Percentiles rank a stretch among this genome's conserved stretches.
Evolutionary conservation across 1,139 yeast species (phyloP).

Genomic region (Debaryomyces sp.): DNA sequence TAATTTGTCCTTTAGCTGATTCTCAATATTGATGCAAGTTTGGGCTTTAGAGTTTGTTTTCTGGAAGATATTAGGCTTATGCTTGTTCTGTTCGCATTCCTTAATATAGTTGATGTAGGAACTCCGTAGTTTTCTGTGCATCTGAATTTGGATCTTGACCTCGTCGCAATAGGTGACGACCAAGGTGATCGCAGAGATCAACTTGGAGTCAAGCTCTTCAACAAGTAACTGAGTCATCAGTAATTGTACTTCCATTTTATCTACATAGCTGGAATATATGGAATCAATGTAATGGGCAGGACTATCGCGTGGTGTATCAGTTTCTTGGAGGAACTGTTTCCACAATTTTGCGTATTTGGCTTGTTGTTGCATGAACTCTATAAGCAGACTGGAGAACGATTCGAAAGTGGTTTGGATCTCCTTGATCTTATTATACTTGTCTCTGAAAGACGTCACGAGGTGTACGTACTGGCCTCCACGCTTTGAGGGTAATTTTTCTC

Average conservation of each 20-base stretch:
- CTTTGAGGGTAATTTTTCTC: not conserved
- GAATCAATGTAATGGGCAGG: conserved; percentile 16
- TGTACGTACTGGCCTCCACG: not conserved
- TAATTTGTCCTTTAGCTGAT: conserved; percentile 10
- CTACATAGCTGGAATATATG: conserved; percentile 21
- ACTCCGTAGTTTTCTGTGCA: conserved; percentile 9
- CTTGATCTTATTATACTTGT: conserved; percentile 11
- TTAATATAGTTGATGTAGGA: conserved; percentile 11
- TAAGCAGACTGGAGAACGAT: conserved; percentile 6
- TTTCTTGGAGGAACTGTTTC: conserved; percentile 18
- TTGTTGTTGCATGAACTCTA: conserved; percentile 18
- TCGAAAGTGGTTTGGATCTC: conserved; percentile 8
- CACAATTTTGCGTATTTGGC: conserved; percentile 18
- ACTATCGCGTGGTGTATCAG: conserved; percentile 7
- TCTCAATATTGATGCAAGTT: conserved; percentile 11
- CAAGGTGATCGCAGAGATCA: conserved; percentile 12
- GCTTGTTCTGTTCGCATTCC: conserved; percentile 9
- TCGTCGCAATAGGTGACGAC: conserved; percentile 11
- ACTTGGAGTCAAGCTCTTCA: conserved; percentile 12
- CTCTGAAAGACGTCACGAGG: conserved; percentile 10
- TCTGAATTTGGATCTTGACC: conserved; percentile 11
- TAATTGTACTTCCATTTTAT: conserved; percentile 17
- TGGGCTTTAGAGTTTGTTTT: conserved; percentile 9
- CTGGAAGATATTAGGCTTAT: conserved; percentile 8
- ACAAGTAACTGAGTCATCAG: conserved; percentile 15